A percentile compares a stretch with the other conserved stretches of the same genome.
phyloP scores from a whole-genome alignment of 2,329 filamentous ascomycete species.

The Verticillium isaacii region DNA sequence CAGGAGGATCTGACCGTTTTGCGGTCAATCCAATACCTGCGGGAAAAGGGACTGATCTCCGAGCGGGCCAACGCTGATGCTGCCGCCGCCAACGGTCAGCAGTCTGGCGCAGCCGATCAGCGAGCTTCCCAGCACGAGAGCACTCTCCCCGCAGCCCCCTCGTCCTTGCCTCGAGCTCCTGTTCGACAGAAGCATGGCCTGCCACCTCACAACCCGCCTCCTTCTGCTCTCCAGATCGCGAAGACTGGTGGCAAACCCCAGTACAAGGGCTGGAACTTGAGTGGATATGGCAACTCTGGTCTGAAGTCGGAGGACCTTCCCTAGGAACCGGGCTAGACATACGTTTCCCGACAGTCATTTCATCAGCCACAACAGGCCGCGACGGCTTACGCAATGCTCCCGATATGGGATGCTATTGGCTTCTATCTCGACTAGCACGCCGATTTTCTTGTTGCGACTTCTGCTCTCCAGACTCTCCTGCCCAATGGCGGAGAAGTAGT shows the following conservation, averaged over 20 bases:
- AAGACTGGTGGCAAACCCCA: slow-evolving; percentile 17
- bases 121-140: slow-evolving; percentile 4
- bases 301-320: slow-evolving; percentile 26
- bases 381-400: background rate
- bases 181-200: slow-evolving; percentile 16
- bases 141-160: slow-evolving; percentile 31
- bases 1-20: slow-evolving; percentile 63
- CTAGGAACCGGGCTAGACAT: background rate
- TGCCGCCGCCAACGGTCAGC: slow-evolving; percentile 11
- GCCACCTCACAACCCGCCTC: slow-evolving; percentile 26
- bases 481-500: slow-evolving; percentile 10
- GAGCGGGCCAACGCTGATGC: slow-evolving; percentile 20
- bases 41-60: slow-evolving; percentile 50
- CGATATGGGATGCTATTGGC: background rate
- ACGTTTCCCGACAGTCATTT: background rate
- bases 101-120: slow-evolving; percentile 9
- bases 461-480: slow-evolving; percentile 5
- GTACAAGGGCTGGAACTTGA: slow-evolving; percentile 34
- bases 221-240: slow-evolving; percentile 18
- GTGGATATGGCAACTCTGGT: slow-evolving; percentile 34
- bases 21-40: slow-evolving; percentile 61
- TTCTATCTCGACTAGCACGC: background rate
- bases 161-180: slow-evolving; percentile 30
- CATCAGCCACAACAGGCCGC: background rate
- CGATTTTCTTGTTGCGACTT: background rate